Base-by-base conservation (phyloP, 2,329 filamentous ascomycete genomes). In the Drechslera avenae region DNA sequence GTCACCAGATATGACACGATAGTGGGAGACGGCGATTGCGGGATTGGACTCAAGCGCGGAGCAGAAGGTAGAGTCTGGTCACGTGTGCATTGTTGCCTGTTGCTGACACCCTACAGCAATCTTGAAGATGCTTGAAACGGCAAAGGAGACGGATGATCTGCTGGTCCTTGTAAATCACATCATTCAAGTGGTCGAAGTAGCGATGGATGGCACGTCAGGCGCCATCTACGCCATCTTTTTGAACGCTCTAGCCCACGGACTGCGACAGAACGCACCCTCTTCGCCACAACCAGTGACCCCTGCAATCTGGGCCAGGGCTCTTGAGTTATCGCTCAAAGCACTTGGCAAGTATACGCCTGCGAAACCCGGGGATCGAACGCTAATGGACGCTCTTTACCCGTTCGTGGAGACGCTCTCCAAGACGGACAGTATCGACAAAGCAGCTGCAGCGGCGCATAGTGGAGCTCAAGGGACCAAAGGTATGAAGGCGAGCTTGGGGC, bases 1-100 rank as follows among this genome's bases (percentile, higher is more conserved):
- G 78, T 89, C 46, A 89, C 87, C 9, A 81, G 77, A 46, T 89
- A 82, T 66, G 87, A 89, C 67, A 95, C 90, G 0, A 84, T 94
- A 10, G 90, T 96, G 18, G 91, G 91, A 34, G 91, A 96, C 68
- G 91, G 91, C 39, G 91, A 96, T 74, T 96, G 91, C 66, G 91
- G 91, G 8, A 89, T 91, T 50, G 90, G 90, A 4, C 78, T 96
- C 54, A 91, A 90, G 77, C 86, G 91, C 55, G 91, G 91, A 40
- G 91, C 91, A n/a, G 87, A 96, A 80, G 84, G 72, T 73, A 50
- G 43, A 67, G 55, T 40, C 79, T 47, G 8, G 17, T 59, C 56
- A 60, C 82, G 52, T 63, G 54, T 5, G 43, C 8, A 51, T 43
- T 39, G 53, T 44, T 59, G 53, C 50, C 54, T 64, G 28, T 16